Base-by-base conservation (phyloP, 306 rosid genomes). In the Quercus aquifolioides region DNA sequence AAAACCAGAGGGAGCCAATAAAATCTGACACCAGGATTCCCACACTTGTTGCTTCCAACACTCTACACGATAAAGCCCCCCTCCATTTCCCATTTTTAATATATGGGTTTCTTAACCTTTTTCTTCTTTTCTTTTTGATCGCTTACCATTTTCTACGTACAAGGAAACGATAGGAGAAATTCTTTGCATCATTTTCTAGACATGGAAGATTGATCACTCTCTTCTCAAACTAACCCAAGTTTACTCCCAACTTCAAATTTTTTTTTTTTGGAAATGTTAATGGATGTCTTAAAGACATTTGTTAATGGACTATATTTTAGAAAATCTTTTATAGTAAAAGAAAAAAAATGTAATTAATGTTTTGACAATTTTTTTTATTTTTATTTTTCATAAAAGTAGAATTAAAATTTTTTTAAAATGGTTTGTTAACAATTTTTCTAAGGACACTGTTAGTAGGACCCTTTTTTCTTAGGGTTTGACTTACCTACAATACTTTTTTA, bases 41-140 rank as follows among this genome's bases (percentile, higher is more conserved):
- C 97, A 87, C 90, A 87, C 91, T 86, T 78, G 91, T 87, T 92
- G 78, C 92, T 88, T 92, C 97, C 97, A 85, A 85, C 91, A 87
- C 97, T 79, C 92, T 84, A 85, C 92, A 86, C 92, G 97, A 88
- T 92, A 90, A 92, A 91, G 74, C 70, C 73, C 26, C 58, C 33
- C 74, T 58, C 43, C 43, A 46, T 62, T 74, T 83, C 15, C 80
- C 81, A 78, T 75, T 87, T 87, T 88, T 74, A 85, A 85, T 80
- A 25, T 17, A 71, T 19, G 71, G 23, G 56, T 64, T 54, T 69
- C 19, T 70, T 71, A 67, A 51, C 55, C 43, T 46, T 57, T 78
- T 76, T 79, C 78, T 67, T 79, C 75, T 76, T 76, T 75, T 74
- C 78, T 77, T 82, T 85, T 77, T 72, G 76, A 81, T 83, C 83